Evolutionary conservation across 257 asterid genomes (phyloP).

Genomic region (Rhazya stricta): DNA sequence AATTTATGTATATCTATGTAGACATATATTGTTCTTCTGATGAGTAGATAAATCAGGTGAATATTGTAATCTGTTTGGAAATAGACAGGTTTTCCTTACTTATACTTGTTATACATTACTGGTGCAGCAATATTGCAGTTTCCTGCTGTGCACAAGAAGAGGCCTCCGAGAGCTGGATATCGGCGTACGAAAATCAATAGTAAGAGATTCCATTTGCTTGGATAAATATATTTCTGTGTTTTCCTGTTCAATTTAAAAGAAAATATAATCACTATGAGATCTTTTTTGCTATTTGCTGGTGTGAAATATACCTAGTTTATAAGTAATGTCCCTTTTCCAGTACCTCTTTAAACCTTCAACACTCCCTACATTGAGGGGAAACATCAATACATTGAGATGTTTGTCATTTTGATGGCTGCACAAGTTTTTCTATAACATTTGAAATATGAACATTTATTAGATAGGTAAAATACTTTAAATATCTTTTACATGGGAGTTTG

Average conservation of each 20-base stretch:
- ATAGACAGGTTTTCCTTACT: neutral
- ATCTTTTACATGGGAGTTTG: neutral
- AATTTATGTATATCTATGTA: neutral
- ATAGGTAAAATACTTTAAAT: neutral
- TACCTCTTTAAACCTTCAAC: neutral
- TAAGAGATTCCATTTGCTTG: conserved; percentile 33
- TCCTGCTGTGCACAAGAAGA: conserved; percentile 76
- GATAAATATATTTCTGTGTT: neutral
- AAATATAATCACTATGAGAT: neutral
- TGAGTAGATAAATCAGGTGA: neutral
- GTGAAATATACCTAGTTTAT: neutral
- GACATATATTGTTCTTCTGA: neutral
- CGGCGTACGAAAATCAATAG: conserved; percentile 79
- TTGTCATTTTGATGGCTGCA: neutral
- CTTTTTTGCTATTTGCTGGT: neutral
- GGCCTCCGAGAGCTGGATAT: conserved; percentile 75
- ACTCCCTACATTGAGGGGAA: neutral
- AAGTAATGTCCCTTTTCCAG: neutral
- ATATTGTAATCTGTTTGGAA: neutral
- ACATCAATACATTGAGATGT: neutral
- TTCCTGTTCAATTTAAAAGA: neutral
- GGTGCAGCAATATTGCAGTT: conserved; percentile 94
- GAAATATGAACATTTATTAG: neutral
- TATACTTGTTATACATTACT: conserved; percentile 7
- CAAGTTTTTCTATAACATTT: neutral